Evolutionary conservation across 768 basidiomycete genomes (phyloP), one percentile per base, ranked within the genome.

Genomic region (Mycena epipterygia): DNA sequence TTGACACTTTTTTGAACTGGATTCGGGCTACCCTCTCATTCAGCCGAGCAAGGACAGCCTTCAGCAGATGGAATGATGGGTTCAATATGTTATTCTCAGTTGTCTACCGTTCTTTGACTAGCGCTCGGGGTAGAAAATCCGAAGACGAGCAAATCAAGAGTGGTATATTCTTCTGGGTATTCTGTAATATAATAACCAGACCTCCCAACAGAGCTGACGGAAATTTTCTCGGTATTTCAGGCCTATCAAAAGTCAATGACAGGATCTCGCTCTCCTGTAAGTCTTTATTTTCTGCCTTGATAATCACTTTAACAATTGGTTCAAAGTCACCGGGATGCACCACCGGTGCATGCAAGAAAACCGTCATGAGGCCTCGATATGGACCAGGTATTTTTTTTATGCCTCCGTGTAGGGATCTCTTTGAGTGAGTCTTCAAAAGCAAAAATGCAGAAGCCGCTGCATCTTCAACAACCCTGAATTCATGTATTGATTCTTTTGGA

Each of bases 151-250:
- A n/a, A n/a, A n/a, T n/a, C n/a, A n/a, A n/a, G n/a, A n/a, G n/a
- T n/a, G n/a, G n/a, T n/a, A n/a, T n/a, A n/a, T n/a, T n/a, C n/a
- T n/a, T n/a, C n/a, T n/a, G n/a, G n/a, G n/a, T n/a, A n/a, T n/a
- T n/a, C n/a, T n/a, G n/a, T n/a, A n/a, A n/a, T n/a, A n/a, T n/a
- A n/a, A n/a, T n/a, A n/a, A n/a, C n/a, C n/a, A n/a, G n/a, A n/a
- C n/a, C n/a, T n/a, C n/a, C n/a, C n/a, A n/a, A n/a, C n/a, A n/a
- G n/a, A n/a, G n/a, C n/a, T n/a, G n/a, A n/a, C n/a, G n/a, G n/a
- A n/a, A n/a, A n/a, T n/a, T n/a, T n/a, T n/a, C n/a, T n/a, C n/a
- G 62, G 62, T 64, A 64, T 64, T 17, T 52, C 49, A 21, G 46
- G 41, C 12, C 21, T 33, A 30, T 59, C 56, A 44, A 41, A 57